Conservation (phyloP, 2,329 filamentous ascomycete genomes). For the Trichoderma hamatum region DNA sequence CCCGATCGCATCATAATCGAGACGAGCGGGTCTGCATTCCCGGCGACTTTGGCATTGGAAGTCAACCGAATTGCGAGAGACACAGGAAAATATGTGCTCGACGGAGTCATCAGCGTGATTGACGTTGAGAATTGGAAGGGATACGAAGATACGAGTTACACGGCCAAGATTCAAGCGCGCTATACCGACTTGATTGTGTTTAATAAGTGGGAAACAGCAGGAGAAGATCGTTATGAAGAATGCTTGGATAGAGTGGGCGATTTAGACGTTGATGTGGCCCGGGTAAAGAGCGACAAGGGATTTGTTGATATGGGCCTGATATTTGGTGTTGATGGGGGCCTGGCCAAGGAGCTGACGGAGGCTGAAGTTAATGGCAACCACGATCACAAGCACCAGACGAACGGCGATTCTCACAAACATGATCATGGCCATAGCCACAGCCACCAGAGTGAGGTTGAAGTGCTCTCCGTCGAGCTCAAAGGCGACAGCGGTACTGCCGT, state of each 20-base stretch:
- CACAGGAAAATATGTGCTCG: constrained; percentile 70
- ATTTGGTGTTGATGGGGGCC: constrained; percentile 83
- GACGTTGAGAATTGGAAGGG: constrained; percentile 96
- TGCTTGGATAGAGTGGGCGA: constrained; percentile 79
- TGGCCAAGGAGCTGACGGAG: constrained; percentile 62
- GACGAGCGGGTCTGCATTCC: constrained; percentile 85
- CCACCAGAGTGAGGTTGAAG: constrained; percentile 88
- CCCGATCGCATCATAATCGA: constrained; percentile 93
- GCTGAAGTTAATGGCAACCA: constrained; percentile 38
- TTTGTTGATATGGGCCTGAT: constrained; percentile 77
- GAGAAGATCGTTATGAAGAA: constrained; percentile 74
- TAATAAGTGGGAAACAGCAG: constrained; percentile 86
- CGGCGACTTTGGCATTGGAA: constrained; percentile 87
- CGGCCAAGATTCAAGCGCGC: constrained; percentile 81
- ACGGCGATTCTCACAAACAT: constrained; percentile 38
- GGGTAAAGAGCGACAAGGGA: constrained; percentile 83
- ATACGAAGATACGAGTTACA: constrained; percentile 89
- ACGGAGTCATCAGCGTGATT: constrained; percentile 86
- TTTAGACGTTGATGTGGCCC: constrained; percentile 76
- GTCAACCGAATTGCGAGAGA: constrained; percentile 78
- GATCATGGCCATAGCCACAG: constrained; percentile 43
- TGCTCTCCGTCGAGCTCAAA: constrained; percentile 76
- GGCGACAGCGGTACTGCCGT: constrained; percentile 46
- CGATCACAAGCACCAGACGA: constrained; percentile 40
- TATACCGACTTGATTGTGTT: constrained; percentile 91